Evolutionary conservation across 805 yeast genomes (phyloP), one percentile per base, ranked within the genome.

Genomic region (Teunomyces panamensis): DNA sequence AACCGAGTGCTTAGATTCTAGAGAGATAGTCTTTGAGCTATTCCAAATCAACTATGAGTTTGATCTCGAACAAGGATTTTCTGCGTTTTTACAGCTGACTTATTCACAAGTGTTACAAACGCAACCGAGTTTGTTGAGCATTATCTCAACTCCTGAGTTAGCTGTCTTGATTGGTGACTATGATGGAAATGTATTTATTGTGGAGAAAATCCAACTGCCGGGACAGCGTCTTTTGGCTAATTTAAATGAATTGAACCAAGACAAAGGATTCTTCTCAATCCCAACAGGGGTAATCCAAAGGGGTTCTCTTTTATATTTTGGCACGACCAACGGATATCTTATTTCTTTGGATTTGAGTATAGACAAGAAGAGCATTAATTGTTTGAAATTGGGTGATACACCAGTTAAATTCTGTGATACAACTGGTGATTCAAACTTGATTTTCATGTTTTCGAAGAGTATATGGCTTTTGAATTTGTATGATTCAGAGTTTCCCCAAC

Each of bases 381-480:
- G 50, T 30, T 53, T 68, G 14, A 51, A 52, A 34, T 44, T 72
- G 6, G 63, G 71, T 13, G 63, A 60, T 9, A 54, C 61, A 8
- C 63, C 67, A 3, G 56, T 70, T 2, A 49, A 44, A n/a, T 53
- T 67, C 16, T 39, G 50, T 30, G 29, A 44, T 2, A 41, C 56
- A 27, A 26, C 27, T 5, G 47, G 37, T 7, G 66, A 66, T 43
- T 44, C 48, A 0, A 52, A 56, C n/a, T 54, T 57, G n/a, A 46
- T 64, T 5, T 56, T 67, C 29, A 58, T 60, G 1, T 46, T 51
- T 16, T 59, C 68, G 30, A 62, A 64, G 14, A 57, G 59, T 14
- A 43, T 69, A 1, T 73, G 74, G 73, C 48, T 69, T 14, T 47
- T 71, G 30, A 64, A 70, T 48, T 49, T 58, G 8, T 57, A 62